Evolutionary conservation across 176 grass and related monocot genomes (phyloP).

Genomic region (Carex pumila): DNA sequence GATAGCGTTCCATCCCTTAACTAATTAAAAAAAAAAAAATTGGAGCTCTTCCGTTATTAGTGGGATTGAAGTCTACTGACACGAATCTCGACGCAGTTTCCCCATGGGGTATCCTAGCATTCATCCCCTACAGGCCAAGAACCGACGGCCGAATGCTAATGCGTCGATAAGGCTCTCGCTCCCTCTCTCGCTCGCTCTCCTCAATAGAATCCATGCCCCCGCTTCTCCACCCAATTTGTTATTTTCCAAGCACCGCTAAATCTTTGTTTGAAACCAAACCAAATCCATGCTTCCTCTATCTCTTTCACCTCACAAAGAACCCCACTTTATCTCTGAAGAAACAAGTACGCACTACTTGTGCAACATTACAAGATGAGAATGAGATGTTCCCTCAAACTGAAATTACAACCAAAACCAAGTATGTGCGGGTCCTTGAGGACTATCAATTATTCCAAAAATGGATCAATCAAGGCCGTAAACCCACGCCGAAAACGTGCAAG

Average conservation of each 20-base stretch:
- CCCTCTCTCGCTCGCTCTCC: no score
- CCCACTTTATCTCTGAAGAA: background rate
- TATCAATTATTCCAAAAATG: background rate
- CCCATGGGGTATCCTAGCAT: no score
- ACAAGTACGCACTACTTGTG: background rate
- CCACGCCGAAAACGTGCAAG: background rate
- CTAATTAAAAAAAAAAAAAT: no score
- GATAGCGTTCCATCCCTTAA: no score
- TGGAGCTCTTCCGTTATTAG: no score
- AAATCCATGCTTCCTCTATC: background rate
- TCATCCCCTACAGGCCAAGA: no score
- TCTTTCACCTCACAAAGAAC: background rate
- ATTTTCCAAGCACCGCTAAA: constrained; percentile 1
- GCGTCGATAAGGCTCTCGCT: no score
- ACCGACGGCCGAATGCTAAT: no score
- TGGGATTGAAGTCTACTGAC: no score
- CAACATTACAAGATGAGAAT: background rate
- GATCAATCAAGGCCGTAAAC: background rate
- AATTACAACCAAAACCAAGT: background rate
- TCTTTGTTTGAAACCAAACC: background rate
- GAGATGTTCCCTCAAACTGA: background rate
- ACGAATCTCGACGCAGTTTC: no score
- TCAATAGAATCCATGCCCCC: background rate
- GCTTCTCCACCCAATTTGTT: constrained; percentile 4
- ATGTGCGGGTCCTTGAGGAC: background rate